Evolutionary conservation across 2,329 filamentous ascomycete genomes (phyloP).

Genomic region (Botryotinia narcissicola): DNA sequence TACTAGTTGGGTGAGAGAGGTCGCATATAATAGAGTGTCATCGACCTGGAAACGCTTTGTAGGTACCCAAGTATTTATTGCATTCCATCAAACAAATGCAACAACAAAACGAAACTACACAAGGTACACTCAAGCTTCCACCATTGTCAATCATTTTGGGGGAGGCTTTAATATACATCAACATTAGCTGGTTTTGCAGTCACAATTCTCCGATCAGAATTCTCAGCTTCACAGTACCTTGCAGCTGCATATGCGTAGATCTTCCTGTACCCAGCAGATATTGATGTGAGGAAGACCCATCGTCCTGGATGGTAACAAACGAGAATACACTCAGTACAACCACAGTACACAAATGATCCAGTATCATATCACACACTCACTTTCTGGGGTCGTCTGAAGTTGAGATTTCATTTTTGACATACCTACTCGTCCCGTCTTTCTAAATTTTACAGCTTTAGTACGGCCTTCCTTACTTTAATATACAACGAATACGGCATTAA

Average conservation of each 20-base stretch:
- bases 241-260: constrained; percentile 16
- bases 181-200: background rate
- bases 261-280: constrained; percentile 15
- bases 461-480: background rate
- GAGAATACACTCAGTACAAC: constrained; percentile 4
- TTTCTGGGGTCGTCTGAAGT: background rate
- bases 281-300: constrained; percentile 8
- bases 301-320: background rate
- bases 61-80: background rate
- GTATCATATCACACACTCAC: background rate
- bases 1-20: background rate
- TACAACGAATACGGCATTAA: background rate
- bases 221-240: constrained; percentile 13
- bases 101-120: background rate
- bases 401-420: background rate
- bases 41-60: constrained; percentile 3
- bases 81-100: constrained; percentile 1
- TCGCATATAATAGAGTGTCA: background rate
- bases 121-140: background rate
- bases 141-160: constrained; percentile 8
- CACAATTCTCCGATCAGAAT: background rate
- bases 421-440: background rate
- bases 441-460: background rate
- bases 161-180: background rate
- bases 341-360: constrained; percentile 1